phyloP scores from a whole-genome alignment of 768 basidiomycete species.

The Polyporus arcularius region DNA sequence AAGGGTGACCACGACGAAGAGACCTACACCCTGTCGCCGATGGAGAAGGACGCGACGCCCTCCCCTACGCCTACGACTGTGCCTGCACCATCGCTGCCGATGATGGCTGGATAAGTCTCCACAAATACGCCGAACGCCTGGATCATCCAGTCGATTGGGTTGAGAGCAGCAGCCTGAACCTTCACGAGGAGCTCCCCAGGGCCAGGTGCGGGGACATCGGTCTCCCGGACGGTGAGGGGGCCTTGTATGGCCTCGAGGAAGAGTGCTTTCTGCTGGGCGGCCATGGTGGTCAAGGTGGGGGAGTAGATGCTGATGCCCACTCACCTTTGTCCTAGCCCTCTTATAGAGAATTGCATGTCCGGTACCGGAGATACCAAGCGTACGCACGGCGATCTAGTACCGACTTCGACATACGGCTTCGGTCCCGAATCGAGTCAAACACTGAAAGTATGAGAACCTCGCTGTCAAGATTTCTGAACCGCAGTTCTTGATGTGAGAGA shows the following conservation, averaged over 20 bases:
- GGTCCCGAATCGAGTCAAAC: no score
- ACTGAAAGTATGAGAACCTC: no score
- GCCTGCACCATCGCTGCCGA: constrained; percentile 33
- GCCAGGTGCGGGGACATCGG: constrained; percentile 17
- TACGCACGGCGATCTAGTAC: no score
- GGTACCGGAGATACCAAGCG: no score
- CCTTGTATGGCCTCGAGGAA: constrained; percentile 13
- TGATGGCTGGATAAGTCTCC: constrained; percentile 33
- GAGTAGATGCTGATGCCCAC: no score
- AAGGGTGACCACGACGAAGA: background rate
- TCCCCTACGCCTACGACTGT: constrained; percentile 40
- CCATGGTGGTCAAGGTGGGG: background rate
- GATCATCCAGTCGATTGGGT: constrained; percentile 40
- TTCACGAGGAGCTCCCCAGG: constrained; percentile 30
- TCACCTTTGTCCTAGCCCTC: background rate
- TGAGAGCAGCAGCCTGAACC: constrained; percentile 30
- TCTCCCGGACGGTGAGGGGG: background rate
- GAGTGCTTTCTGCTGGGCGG: constrained; percentile 20
- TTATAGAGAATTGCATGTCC: background rate
- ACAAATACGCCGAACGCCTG: constrained; percentile 34
- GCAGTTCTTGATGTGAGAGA: no score
- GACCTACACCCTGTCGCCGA: constrained; percentile 45
- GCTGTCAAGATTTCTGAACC: no score
- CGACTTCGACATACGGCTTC: no score
- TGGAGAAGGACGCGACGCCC: constrained; percentile 34